phyloP scores from a whole-genome alignment of 75 land plant genomes.

The Larix kaempferi region DNA sequence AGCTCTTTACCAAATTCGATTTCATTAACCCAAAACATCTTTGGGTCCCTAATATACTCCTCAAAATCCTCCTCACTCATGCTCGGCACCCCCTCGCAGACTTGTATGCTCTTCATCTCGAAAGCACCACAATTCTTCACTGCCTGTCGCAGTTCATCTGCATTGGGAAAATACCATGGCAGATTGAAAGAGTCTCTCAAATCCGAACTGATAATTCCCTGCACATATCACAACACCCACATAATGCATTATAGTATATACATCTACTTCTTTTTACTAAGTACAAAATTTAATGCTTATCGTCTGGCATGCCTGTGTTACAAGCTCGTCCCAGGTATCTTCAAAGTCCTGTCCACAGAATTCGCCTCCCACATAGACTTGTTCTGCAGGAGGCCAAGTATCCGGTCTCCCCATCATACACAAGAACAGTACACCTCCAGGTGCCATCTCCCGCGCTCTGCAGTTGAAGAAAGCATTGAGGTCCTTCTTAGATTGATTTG shows the following conservation, averaged over 20 bases:
- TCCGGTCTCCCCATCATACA: constrained; percentile 3
- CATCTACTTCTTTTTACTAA: too few relatives aligned
- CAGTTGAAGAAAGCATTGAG: constrained; percentile 6
- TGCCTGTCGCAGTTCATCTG: not conserved
- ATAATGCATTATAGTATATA: too few relatives aligned
- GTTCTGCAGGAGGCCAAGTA: not conserved
- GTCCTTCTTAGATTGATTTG: constrained; percentile 8
- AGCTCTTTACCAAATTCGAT: not conserved
- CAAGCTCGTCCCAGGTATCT: constrained; percentile 20
- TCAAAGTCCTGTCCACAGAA: constrained; percentile 1
- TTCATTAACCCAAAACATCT: constrained; percentile 1
- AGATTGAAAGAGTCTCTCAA: constrained; percentile 9
- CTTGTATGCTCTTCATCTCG: constrained; percentile 1
- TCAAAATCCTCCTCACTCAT: constrained; percentile 4
- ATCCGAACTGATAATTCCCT: not conserved
- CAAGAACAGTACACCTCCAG: constrained; percentile 6
- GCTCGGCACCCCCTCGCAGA: constrained; percentile 1
- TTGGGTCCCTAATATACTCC: not conserved
- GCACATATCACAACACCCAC: not conserved
- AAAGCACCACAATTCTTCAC: not conserved
- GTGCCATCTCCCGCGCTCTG: constrained; percentile 3
- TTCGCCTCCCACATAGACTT: not conserved
- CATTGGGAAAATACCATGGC: constrained; percentile 8
- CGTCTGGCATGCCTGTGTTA: constrained; percentile 7
- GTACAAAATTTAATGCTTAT: too few relatives aligned